A percentile compares a stretch with the other conserved stretches of the same genome.
These are phyloP conservation scores for Psilocybe sp. DNA, from an alignment of 768 basidiomycete species.

Conservation along the genomic window DNA sequence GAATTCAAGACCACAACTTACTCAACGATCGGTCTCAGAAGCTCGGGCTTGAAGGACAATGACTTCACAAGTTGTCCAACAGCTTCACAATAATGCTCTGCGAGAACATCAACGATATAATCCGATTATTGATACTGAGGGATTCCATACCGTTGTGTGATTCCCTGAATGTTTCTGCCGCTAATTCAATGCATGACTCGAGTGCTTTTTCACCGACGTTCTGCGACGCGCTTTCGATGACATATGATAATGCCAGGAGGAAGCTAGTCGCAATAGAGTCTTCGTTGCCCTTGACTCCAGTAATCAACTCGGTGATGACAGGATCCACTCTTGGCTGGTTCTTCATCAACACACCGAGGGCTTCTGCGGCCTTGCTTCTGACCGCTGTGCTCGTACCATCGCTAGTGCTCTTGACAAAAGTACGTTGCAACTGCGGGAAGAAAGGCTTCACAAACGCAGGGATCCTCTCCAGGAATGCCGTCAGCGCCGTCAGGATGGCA, in stretches of 20 bases:
- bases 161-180: constrained; percentile 77
- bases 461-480: constrained; percentile 81
- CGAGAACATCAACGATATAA: constrained; percentile 7
- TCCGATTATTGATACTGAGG: neutral
- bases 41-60: constrained; percentile 58
- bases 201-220: constrained; percentile 78
- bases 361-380: constrained; percentile 77
- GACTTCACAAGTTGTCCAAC: constrained; percentile 62
- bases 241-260: constrained; percentile 71
- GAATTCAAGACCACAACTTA: constrained; percentile 31
- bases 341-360: constrained; percentile 86
- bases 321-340: constrained; percentile 90
- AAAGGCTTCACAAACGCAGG: constrained; percentile 93
- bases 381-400: constrained; percentile 79
- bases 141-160: constrained; percentile 54
- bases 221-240: constrained; percentile 63
- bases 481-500: constrained; percentile 84
- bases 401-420: constrained; percentile 89
- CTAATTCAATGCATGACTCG: constrained; percentile 71
- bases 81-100: constrained; percentile 71
- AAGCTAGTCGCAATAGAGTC: constrained; percentile 76
- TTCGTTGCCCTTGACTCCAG: constrained; percentile 54
- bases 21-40: constrained; percentile 67
- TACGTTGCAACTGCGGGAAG: constrained; percentile 96
- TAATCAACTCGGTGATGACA: constrained; percentile 84